Base-by-base conservation (phyloP, 805 yeast genomes). In the Debaryomyces maramus region DNA sequence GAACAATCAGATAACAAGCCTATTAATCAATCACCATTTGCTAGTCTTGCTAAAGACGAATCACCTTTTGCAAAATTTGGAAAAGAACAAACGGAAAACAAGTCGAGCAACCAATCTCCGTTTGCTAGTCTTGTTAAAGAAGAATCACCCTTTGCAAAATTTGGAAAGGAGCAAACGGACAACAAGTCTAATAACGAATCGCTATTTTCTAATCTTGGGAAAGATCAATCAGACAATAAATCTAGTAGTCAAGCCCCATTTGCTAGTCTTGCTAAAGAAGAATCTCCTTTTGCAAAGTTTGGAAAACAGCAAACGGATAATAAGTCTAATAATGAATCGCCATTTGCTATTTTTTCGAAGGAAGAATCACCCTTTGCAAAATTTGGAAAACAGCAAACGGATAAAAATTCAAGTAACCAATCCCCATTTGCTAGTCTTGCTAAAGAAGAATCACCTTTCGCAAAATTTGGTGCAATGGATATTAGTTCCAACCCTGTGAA, bases 51-150 rank as follows among this genome's bases (percentile, higher is more conserved):
- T 26, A 34, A 33, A 34, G 31, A 20, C 5, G 18, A 18, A 9
- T 41, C 49, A 6, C 43, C 44, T 30, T 42, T 43, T 32, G 45
- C 41, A 4, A 29, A 24, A 17, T 31, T 40, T 31, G 43, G 43
- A 3, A 17, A 26, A 13, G 14, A 3, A 9, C 27, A 36, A 16
- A 3, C 16, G 4, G 38, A 32, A 24, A 27, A 31, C 8, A 29
- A 26, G 20, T 18, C 32, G 8, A 33, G 32, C 21, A 30, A 19
- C 5, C 14, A 21, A 13, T 41, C 48, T 8, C 42, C 44, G 28
- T 41, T 43, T 32, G 47, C 40, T 9, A 32, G 20, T 10, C 30
- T 40, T 5, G 30, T 28, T 28, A 24, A 24, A 5, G 27, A 24
- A 27, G 19, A 38, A 19, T 39, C 46, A 20, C 40, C 46, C 5